Evolutionary conservation across 305 asterid genomes (phyloP), one percentile per base, ranked within the genome.

Genomic region (Fraxinus ornus): DNA sequence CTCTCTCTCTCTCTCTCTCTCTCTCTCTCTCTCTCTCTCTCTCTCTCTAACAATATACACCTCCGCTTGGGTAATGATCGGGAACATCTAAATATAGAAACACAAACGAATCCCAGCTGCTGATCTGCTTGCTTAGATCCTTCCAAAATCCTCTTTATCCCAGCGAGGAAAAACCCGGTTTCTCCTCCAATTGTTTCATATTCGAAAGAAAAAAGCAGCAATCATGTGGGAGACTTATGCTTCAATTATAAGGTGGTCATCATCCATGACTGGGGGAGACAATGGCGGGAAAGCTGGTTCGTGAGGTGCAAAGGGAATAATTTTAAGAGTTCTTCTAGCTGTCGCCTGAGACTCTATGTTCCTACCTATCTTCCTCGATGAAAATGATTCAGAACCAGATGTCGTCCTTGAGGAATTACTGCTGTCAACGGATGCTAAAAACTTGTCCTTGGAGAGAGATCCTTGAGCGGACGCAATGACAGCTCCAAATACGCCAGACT

Each of bases 11-110:
- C 49, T 33, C 86, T 41, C 78, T 78, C 85, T 32, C 78, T 77
- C 85, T 22, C 3, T 22, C 26, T 52, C 85, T 49, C 52, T 44
- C 17, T 13, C 49, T 33, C 86, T 41, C 78, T 78, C 85, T 83
- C 41, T 86, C 80, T 68, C 82, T 3, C 41, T 84, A 80, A 86
- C 82, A 87, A 85, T 90, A 82, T 91, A 93, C 97, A 87, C 91
- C 93, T 90, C 94, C 97, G 97, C 98, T 95, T 95, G 98, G 98
- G 95, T 94, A 93, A 86, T 91, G 97, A 93, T 94, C 97, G 98
- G 97, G 97, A 94, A 91, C 74, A 85, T 87, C 92, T 89, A 85
- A 49, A 64, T 9, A 85, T 80, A 47, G 79, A 80, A 86, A 86
- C 88, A 84, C 79, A 76, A 85, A 70, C 33, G 62, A 78, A 52